Base-by-base conservation (phyloP, 352 stramenopile species). In the Detonula confervacea region DNA sequence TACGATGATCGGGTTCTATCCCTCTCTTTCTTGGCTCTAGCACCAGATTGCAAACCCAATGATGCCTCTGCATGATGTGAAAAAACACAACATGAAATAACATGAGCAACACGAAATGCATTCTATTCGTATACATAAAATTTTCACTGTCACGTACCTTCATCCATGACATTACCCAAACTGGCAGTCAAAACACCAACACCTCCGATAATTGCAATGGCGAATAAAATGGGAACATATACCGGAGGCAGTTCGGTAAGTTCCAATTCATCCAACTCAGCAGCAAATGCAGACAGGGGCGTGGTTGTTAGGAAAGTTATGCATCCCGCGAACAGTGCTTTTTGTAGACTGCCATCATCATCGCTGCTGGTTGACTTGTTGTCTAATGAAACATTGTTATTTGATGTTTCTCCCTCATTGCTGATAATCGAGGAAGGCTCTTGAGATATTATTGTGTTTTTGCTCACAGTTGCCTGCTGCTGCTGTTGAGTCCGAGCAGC, bases 11-110 rank as follows among this genome's bases (percentile, higher is more conserved):
- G 72, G 61, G 77, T 92, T 72, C 88, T 80, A 46, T 93, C 88
- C 37, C 87, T 91, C 68, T 93, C 88, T 57, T 93, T 93, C 71
- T 91, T 91, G 7, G 88, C 86, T 65, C 77, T 66, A 30, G 88
- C 88, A 52, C 87, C 88, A 46, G 70, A 86, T 46, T 91, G 84
- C 44, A 92, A 67, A 30, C 88, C 88, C 27, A 93, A 60, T 11
- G 49, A 73, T 22, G 87, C 76, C 75, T 92, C 87, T 87, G 22
- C 55, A 6, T 39, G 59, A 42, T 11, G 73, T 44, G 66, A 25
- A 56, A 71, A 71, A 37, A 8, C 30, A 37, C 30, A 37, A 37
- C 30, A 37, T 37, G 30, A 37, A n/a, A n/a, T n/a, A n/a, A n/a
- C n/a, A n/a, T n/a, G n/a, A n/a, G n/a, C n/a, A n/a, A 3, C 8